Conservation (phyloP, 148 eudicot genomes). For the Rhododendron ovatum region DNA sequence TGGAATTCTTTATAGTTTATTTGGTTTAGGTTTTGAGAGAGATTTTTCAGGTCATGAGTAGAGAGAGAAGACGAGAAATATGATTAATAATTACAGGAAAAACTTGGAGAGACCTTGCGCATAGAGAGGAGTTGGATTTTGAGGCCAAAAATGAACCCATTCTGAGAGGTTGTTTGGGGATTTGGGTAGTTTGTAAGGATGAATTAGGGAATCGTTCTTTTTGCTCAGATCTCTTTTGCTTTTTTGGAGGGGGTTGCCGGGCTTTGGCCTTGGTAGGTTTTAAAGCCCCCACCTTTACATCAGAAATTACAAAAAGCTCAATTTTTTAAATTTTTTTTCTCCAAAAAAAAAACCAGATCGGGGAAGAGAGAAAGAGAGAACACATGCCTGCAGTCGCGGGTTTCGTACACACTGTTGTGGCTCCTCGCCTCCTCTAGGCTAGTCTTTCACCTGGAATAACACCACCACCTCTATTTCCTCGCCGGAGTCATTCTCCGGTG, state of each 20-base stretch:
- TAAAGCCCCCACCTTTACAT: conserved; percentile 70
- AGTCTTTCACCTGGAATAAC: conserved; percentile 24
- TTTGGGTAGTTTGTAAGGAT: conserved; percentile 14
- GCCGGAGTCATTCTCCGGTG: conserved; percentile 43
- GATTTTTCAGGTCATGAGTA: no score
- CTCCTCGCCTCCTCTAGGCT: conserved; percentile 29
- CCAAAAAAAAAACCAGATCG: conserved; percentile 32
- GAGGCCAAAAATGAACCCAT: no score
- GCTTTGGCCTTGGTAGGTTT: conserved; percentile 98
- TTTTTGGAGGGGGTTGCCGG: conserved; percentile 98
- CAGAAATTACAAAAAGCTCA: not conserved
- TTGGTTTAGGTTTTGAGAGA: no score
- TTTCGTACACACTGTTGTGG: conserved; percentile 39
- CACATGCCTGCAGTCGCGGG: conserved; percentile 63
- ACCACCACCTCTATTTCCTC: conserved; percentile 40
- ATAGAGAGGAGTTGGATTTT: no score
- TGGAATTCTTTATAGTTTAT: no score
- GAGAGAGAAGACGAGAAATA: no score
- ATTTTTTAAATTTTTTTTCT: conserved; percentile 28
- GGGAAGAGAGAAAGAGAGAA: conserved; percentile 25
- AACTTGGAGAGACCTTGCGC: no score
- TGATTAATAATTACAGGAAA: no score
- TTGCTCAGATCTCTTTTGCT: conserved; percentile 46
- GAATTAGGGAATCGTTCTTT: conserved; percentile 15
- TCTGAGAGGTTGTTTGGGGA: conserved; percentile 75